phyloP scores from a whole-genome alignment of 23 red algal species.

The Gracilaria domingensis region DNA sequence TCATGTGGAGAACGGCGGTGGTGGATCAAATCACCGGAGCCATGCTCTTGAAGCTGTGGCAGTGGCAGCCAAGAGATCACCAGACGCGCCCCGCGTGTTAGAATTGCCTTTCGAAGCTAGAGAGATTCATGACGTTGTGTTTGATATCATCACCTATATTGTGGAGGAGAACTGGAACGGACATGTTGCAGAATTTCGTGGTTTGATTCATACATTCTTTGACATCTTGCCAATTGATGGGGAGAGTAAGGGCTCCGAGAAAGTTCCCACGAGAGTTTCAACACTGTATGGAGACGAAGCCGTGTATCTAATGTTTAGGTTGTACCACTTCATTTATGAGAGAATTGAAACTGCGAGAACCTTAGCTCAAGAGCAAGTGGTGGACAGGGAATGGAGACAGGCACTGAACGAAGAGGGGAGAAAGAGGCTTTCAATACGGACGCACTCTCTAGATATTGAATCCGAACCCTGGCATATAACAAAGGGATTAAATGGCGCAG shows the following conservation, averaged over 20 bases:
- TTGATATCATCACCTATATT: conserved; percentile 35
- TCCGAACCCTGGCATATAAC: conserved; percentile 16
- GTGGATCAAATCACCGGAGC: conserved; percentile 60
- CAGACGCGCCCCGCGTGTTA: conserved; percentile 24
- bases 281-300: conserved; percentile 91
- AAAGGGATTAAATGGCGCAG: conserved; percentile 7
- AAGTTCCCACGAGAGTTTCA: not conserved
- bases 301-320: conserved; percentile 86
- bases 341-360: conserved; percentile 69
- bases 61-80: conserved; percentile 13
- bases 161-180: conserved; percentile 33
- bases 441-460: not conserved
- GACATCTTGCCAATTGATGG: not conserved
- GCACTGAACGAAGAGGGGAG: conserved; percentile 25
- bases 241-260: not conserved
- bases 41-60: conserved; percentile 56
- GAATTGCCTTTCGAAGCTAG: conserved; percentile 40
- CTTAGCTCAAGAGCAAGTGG: conserved; percentile 66
- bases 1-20: conserved; percentile 58
- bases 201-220: conserved; percentile 21
- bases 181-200: conserved; percentile 36
- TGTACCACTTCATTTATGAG: conserved; percentile 87
- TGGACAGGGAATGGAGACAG: conserved; percentile 32
- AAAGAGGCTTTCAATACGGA: conserved; percentile 14
- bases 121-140: conserved; percentile 54